Percentiles rank a stretch among this genome's conserved stretches.
Conservation (phyloP, 805 yeast genomes). For the Saturnispora mendoncae region DNA sequence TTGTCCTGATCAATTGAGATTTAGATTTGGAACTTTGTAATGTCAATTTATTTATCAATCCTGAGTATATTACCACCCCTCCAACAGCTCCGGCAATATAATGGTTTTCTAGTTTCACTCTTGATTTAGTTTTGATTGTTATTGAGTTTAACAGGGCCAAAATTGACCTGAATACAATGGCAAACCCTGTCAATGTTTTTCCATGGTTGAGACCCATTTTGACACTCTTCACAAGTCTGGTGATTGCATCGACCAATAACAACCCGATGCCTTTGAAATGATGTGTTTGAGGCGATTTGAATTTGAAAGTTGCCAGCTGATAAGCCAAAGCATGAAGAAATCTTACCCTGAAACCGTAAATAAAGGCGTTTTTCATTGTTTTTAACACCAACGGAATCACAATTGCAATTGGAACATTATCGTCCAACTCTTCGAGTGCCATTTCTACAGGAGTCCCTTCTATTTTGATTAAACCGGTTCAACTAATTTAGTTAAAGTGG, state of each 20-base stretch:
- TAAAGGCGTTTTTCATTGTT: constrained; percentile 20
- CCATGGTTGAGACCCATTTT: constrained; percentile 27
- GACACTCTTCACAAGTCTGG: constrained; percentile 18
- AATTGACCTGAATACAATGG: constrained; percentile 21
- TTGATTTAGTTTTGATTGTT: background rate
- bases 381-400: constrained; percentile 1
- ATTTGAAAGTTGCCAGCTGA: constrained; percentile 19
- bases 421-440: background rate
- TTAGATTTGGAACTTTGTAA: background rate
- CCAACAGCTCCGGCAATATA: constrained; percentile 26
- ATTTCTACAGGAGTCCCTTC: background rate
- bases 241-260: constrained; percentile 12
- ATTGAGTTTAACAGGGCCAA: constrained; percentile 12
- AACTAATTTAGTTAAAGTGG: constrained; percentile 1
- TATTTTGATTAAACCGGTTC: background rate
- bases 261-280: background rate
- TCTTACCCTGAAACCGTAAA: constrained; percentile 27
- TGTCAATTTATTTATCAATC: constrained; percentile 13
- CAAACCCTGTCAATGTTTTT: constrained; percentile 25
- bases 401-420: background rate
- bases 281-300: background rate
- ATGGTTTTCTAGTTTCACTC: constrained; percentile 5
- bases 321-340: constrained; percentile 25
- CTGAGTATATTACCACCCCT: constrained; percentile 27
- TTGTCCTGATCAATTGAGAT: background rate